Conservation (phyloP, 805 yeast species). For the Candida vaughaniae region DNA sequence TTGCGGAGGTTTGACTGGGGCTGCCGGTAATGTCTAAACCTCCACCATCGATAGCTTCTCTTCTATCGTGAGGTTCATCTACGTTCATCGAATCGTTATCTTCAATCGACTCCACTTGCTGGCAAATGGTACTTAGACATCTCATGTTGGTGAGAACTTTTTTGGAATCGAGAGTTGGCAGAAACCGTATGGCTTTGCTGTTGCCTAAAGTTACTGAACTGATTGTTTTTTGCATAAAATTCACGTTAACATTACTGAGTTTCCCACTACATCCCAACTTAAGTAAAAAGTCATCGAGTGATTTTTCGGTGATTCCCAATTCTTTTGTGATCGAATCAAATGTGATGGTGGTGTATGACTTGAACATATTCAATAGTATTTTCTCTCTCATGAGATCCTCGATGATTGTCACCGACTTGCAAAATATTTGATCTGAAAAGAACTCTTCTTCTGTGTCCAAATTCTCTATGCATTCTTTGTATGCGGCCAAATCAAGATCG, state of each 20-base stretch:
- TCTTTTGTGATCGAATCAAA: conserved; percentile 25
- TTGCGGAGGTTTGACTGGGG: too few relatives aligned
- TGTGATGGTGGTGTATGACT: conserved; percentile 28
- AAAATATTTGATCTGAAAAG: conserved; percentile 29
- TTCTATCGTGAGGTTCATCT: too few relatives aligned
- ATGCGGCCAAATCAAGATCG: conserved; percentile 23
- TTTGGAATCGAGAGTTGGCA: conserved; percentile 19
- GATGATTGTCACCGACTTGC: conserved; percentile 24
- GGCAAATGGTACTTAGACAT: conserved; percentile 16
- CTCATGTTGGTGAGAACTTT: conserved; percentile 24
- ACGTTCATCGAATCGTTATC: conserved; percentile 7
- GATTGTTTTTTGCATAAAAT: conserved; percentile 23
- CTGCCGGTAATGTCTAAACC: too few relatives aligned
- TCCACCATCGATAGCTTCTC: too few relatives aligned
- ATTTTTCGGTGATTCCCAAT: conserved; percentile 19
- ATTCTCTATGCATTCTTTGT: conserved; percentile 5
- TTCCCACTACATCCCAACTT: conserved; percentile 30
- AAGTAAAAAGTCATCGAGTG: conserved; percentile 28
- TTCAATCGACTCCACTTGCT: too few relatives aligned
- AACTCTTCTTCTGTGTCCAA: conserved; percentile 25
- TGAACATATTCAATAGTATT: conserved; percentile 25
- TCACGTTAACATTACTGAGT: conserved; percentile 24
- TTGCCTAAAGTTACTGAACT: conserved; percentile 4
- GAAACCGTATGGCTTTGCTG: conserved; percentile 10
- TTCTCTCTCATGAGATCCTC: conserved; percentile 31